Percentiles rank a stretch among this genome's conserved stretches.
Conservation (phyloP, 306 rosid species). For the Canavalia gladiata region DNA sequence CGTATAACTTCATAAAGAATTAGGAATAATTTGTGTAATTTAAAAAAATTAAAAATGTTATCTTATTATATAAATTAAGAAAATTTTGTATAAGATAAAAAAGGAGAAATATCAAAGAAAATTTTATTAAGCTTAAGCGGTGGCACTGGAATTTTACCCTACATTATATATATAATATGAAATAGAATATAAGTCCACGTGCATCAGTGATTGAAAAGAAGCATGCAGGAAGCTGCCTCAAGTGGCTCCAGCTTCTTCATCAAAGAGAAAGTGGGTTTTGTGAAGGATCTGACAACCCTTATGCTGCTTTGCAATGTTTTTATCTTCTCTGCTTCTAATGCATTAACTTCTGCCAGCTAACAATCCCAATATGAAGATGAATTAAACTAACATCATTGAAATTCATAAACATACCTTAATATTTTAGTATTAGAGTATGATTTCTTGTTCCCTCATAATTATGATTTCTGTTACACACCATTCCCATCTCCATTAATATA, state of each 20-base stretch:
- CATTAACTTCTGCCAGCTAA: conserved; percentile 77
- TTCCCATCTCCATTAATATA: conserved; percentile 40
- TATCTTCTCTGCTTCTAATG: conserved; percentile 40
- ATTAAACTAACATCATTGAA: conserved; percentile 33
- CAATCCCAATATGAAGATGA: conserved; percentile 61
- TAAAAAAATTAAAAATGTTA: too few relatives aligned
- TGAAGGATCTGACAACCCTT: conserved; percentile 77
- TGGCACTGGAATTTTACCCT: too few relatives aligned
- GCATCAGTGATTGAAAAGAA: conserved; percentile 55
- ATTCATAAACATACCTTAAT: conserved; percentile 8
- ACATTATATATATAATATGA: too few relatives aligned
- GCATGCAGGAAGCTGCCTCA: conserved; percentile 52
- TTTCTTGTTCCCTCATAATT: conserved; percentile 43
- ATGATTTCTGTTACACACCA: conserved; percentile 36
- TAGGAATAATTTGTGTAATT: too few relatives aligned
- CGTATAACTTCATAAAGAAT: too few relatives aligned
- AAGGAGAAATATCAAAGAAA: too few relatives aligned
- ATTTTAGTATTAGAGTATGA: conserved; percentile 44
- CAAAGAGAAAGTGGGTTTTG: conserved; percentile 60
- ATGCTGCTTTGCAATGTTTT: conserved; percentile 51
- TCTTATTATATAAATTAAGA: too few relatives aligned
- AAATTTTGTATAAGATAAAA: too few relatives aligned
- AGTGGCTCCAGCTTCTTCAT: conserved; percentile 45
- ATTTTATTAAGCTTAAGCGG: too few relatives aligned
- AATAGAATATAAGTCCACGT: conserved; percentile 54